phyloP scores from a whole-genome alignment of 257 asterid species.

The Lantana camara region DNA sequence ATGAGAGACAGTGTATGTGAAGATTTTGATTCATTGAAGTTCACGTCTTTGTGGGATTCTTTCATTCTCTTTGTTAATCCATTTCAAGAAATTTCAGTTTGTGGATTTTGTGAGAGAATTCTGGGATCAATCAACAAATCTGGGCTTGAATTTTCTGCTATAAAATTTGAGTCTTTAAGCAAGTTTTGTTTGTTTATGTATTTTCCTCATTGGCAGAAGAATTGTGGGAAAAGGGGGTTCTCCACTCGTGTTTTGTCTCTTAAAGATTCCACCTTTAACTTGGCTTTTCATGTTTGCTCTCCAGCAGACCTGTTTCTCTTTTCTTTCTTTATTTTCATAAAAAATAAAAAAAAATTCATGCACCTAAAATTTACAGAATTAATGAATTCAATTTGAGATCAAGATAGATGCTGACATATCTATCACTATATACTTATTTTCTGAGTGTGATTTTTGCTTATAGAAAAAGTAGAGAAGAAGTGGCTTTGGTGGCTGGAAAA shows the following conservation, averaged over 20 bases:
- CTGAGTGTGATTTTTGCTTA: constrained; percentile 49
- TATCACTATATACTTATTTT: constrained; percentile 32
- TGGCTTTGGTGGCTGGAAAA: constrained; percentile 46
- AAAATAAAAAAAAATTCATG: background rate
- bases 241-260: constrained; percentile 32
- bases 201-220: background rate
- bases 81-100: background rate
- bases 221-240: constrained; percentile 20
- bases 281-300: constrained; percentile 20
- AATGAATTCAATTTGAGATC: constrained; percentile 23
- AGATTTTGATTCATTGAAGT: constrained; percentile 9
- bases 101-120: constrained; percentile 9
- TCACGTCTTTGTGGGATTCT: constrained; percentile 16
- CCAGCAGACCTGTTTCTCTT: constrained; percentile 3
- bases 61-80: background rate
- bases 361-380: background rate
- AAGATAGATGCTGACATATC: constrained; percentile 27
- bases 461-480: constrained; percentile 52
- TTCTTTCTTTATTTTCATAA: background rate
- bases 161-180: background rate
- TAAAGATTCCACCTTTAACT: constrained; percentile 43
- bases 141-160: background rate
- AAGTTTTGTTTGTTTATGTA: background rate
- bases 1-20: constrained; percentile 8
- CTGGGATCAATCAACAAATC: constrained; percentile 10